Evolutionary conservation across 2,329 filamentous ascomycete genomes (phyloP).

Genomic region (Escovopsis weberi): DNA sequence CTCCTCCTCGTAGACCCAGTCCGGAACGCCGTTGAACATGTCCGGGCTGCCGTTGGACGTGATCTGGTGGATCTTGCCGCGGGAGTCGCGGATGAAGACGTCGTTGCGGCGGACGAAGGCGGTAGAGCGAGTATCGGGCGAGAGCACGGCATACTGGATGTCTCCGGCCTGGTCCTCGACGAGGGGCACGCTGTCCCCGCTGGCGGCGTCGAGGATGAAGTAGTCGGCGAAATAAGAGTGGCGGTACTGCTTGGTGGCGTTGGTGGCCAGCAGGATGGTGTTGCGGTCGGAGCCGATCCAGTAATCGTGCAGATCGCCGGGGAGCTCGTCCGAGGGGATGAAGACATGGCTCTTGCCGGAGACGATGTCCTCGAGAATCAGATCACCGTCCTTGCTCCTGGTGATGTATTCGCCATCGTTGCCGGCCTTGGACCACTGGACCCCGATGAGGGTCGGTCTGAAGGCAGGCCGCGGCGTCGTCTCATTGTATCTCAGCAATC

Average conservation of each 20-base stretch:
- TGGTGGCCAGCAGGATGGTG: conserved; percentile 46
- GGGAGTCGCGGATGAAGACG: conserved; percentile 36
- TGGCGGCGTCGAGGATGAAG: conserved; percentile 45
- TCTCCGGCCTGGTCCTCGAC: conserved; percentile 45
- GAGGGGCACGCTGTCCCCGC: conserved; percentile 38
- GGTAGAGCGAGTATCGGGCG: conserved; percentile 41
- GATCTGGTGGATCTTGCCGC: conserved; percentile 39
- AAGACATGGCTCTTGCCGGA: conserved; percentile 42
- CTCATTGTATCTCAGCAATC: conserved; percentile 45
- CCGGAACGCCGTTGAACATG: conserved; percentile 48
- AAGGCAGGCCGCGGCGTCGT: conserved; percentile 35
- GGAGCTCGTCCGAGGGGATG: conserved; percentile 42
- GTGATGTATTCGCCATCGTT: conserved; percentile 49
- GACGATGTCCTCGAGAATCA: conserved; percentile 47
- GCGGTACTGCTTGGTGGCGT: conserved; percentile 54
- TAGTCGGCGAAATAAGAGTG: conserved; percentile 56
- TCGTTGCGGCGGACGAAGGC: conserved; percentile 56
- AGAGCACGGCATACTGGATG: conserved; percentile 52
- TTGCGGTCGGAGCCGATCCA: conserved; percentile 46
- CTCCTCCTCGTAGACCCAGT: conserved; percentile 70
- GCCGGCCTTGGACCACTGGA: conserved; percentile 43
- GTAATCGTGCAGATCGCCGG: conserved; percentile 39
- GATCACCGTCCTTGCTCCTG: conserved; percentile 30
- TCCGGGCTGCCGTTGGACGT: conserved; percentile 46
- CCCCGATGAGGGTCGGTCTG: conserved; percentile 29